Conservation (phyloP, 805 yeast species). For the Candida fluviatilis region DNA sequence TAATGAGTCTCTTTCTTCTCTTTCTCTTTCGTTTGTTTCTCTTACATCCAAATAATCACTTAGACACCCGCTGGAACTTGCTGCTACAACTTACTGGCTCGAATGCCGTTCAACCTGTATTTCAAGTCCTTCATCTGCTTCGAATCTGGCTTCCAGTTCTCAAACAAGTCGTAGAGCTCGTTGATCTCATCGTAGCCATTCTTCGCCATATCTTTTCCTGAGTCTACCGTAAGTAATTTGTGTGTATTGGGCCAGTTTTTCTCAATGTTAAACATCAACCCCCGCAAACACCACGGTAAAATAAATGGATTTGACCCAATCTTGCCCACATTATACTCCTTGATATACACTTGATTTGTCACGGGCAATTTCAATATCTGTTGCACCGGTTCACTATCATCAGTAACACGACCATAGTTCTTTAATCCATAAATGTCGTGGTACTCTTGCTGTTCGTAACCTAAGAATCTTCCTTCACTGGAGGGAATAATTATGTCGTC, state of each 20-base stretch:
- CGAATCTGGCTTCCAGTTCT: conserved; percentile 82
- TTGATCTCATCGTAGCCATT: conserved; percentile 52
- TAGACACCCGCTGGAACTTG: background rate
- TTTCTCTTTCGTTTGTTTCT: too few species aligned
- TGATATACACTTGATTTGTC: conserved; percentile 33
- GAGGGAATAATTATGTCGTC: conserved; percentile 48
- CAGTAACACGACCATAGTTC: conserved; percentile 1
- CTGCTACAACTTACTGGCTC: conserved; percentile 35
- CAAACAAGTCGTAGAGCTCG: conserved; percentile 65
- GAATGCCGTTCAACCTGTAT: conserved; percentile 60
- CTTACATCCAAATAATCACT: too few species aligned
- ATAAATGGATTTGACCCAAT: conserved; percentile 78
- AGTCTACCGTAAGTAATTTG: conserved; percentile 26
- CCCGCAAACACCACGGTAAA: conserved; percentile 91
- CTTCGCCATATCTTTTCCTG: conserved; percentile 25
- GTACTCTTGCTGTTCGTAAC: conserved; percentile 1
- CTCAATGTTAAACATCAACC: conserved; percentile 63
- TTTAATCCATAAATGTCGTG: conserved; percentile 3
- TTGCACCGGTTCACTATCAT: conserved; percentile 5
- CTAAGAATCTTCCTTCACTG: conserved; percentile 2
- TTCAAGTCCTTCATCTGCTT: conserved; percentile 80
- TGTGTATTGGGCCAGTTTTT: conserved; percentile 45
- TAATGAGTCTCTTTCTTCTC: too few species aligned
- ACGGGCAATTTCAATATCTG: conserved; percentile 19
- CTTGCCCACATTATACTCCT: conserved; percentile 57